Conservation (phyloP, 2,329 filamentous ascomycete genomes). For the Didymosphaeria variabile region DNA sequence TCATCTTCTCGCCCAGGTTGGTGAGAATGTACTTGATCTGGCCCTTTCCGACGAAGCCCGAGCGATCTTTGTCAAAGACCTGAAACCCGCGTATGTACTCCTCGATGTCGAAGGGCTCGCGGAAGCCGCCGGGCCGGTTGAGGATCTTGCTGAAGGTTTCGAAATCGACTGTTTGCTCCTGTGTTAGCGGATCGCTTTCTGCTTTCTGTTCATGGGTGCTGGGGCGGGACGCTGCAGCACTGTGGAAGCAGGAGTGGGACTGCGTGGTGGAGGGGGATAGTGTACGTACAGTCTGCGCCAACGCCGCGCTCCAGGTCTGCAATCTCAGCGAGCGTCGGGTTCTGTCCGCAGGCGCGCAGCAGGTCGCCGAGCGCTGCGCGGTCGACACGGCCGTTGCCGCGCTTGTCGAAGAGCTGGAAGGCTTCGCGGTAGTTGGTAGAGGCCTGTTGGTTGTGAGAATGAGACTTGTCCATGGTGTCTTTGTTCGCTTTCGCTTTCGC, state of each 20-base stretch:
- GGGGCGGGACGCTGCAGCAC: not conserved
- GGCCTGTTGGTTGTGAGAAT: slow-evolving; percentile 58
- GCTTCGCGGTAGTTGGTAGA: slow-evolving; percentile 99
- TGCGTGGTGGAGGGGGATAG: not conserved
- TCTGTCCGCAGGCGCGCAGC: slow-evolving; percentile 95
- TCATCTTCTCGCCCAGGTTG: slow-evolving; percentile 99
- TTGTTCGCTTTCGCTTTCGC: slow-evolving; percentile 20
- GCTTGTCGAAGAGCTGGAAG: slow-evolving; percentile 99
- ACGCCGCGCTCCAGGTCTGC: slow-evolving; percentile 89
- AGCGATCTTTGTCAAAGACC: slow-evolving; percentile 99
- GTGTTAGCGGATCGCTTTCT: not conserved
- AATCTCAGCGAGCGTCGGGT: slow-evolving; percentile 94
- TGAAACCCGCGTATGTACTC: slow-evolving; percentile 99
- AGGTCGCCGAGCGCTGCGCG: slow-evolving; percentile 90
- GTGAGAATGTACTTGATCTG: slow-evolving; percentile 98
- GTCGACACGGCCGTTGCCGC: slow-evolving; percentile 90
- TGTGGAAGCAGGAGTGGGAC: not conserved
- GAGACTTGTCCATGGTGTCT: slow-evolving; percentile 44
- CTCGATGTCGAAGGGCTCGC: slow-evolving; percentile 95
- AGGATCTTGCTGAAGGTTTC: slow-evolving; percentile 96
- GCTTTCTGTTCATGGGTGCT: not conserved
- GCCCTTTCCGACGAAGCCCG: slow-evolving; percentile 95
- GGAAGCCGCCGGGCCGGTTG: slow-evolving; percentile 97
- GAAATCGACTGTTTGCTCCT: slow-evolving; percentile 79
- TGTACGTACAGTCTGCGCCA: slow-evolving; percentile 84